Base-by-base conservation (phyloP, 129 eudicot species). In the Dittrichia graveolens region DNA sequence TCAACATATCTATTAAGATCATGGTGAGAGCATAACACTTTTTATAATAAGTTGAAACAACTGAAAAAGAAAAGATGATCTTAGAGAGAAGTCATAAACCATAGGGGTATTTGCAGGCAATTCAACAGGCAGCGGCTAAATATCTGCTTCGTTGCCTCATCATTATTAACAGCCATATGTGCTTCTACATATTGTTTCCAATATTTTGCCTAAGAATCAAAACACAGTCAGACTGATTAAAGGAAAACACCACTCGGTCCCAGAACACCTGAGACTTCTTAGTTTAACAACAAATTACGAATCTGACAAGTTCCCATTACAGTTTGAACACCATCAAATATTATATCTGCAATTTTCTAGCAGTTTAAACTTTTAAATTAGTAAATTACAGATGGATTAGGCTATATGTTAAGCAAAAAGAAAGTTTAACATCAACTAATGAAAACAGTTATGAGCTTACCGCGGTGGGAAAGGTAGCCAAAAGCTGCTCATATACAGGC, bases 111-210 rank as follows among this genome's bases (percentile, higher is more conserved):
- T 37, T 95, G 94, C 67, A 86, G 83, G 83, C 99, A 91, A 75
- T 79, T 88, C 84, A 95, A 84, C n/a, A 95, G 79, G 79, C 99
- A 91, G 31, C 99, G 88, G 74, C 97, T 95, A 79, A 95, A 95
- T 37, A 90, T 78, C 78, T 90, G 97, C 61, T 81, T 95, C 52
- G 91, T 83, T 19, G 96, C 96, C 63, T 90, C 99, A 66, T 95
- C 97, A 75, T 95, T 91, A 75, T 86, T 88, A 31, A 78, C 91
- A 81, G 80, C 91, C 96, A 95, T 90, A 71, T 88, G 84, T 75
- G 97, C 99, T 78, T 95, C 99, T 38, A 91, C 96, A 88, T 90
- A 95, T 61, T 95, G 99, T 88, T 88, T 95, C 99, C 99, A 95
- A 63, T 84, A 95, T 64, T 85, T 95, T 70, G 96, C 97, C 99